phyloP scores from a whole-genome alignment of 345 rosid species.

The Gossypioides kirkii region DNA sequence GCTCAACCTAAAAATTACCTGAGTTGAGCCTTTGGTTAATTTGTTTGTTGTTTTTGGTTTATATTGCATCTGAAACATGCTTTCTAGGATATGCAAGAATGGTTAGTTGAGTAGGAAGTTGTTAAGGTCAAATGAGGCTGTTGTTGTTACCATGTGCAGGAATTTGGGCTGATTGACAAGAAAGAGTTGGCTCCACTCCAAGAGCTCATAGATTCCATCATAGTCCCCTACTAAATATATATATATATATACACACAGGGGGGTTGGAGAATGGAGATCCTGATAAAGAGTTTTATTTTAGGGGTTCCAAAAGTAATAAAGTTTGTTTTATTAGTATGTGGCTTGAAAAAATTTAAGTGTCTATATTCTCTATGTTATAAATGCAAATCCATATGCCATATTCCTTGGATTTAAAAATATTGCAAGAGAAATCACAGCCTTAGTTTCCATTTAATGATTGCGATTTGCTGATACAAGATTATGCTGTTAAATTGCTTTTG shows the following conservation, averaged over 20 bases:
- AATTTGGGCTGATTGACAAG: constrained; percentile 93
- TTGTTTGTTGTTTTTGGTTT: background rate
- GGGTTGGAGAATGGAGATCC: constrained; percentile 8
- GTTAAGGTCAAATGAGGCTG: background rate
- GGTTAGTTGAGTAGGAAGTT: background rate
- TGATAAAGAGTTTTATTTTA: background rate
- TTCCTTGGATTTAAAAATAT: background rate
- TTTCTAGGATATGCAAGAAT: background rate
- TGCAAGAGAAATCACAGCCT: background rate
- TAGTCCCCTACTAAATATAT: constrained; percentile 55
- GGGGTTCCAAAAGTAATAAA: constrained; percentile 2
- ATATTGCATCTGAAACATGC: background rate
- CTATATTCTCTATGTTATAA: background rate
- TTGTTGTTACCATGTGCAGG: constrained; percentile 40
- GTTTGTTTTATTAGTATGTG: background rate
- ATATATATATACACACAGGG: background rate
- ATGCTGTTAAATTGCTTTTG: no score
- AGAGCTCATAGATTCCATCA: constrained; percentile 88
- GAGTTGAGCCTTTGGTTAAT: background rate
- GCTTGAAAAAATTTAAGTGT: background rate
- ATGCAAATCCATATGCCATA: constrained; percentile 1
- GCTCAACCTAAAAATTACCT: background rate
- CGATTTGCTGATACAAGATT: no score
- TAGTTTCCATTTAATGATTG: no score
- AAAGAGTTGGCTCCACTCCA: constrained; percentile 97